Conservation (phyloP, 2,329 filamentous ascomycete genomes). For the Huntiella decipiens region DNA sequence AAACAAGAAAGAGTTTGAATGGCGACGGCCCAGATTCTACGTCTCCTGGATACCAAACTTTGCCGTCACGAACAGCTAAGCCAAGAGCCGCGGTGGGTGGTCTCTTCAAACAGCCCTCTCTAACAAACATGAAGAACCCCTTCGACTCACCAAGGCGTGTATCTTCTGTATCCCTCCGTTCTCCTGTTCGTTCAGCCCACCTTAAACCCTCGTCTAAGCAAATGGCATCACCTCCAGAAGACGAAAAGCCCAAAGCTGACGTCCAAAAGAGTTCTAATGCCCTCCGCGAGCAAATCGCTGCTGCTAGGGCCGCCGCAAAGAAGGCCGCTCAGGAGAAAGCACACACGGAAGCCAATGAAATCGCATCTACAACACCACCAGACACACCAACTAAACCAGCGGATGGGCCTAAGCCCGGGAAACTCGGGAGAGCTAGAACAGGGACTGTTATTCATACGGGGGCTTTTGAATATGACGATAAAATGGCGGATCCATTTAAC, state of each 20-base stretch:
- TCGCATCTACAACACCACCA: background rate
- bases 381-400: background rate
- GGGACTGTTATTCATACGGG: constrained; percentile 10
- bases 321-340: constrained; percentile 24
- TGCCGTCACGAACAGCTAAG: constrained; percentile 27
- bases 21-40: constrained; percentile 11
- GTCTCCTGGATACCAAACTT: constrained; percentile 26
- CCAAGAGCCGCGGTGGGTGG: constrained; percentile 33
- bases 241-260: constrained; percentile 11
- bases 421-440: constrained; percentile 8
- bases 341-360: background rate
- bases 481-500: constrained; percentile 48
- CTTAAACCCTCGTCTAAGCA: background rate
- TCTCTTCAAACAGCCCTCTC: constrained; percentile 35
- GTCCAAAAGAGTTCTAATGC: constrained; percentile 53
- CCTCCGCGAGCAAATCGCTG: constrained; percentile 77
- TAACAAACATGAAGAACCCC: constrained; percentile 21
- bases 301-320: constrained; percentile 66
- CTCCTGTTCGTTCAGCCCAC: constrained; percentile 5
- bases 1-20: constrained; percentile 12
- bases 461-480: background rate
- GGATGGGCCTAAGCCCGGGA: constrained; percentile 22
- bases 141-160: constrained; percentile 14
- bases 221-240: constrained; percentile 5
- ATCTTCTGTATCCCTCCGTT: constrained; percentile 8